Evolutionary conservation across 768 basidiomycete species (phyloP).

Genomic region (Termitomyces sp.): DNA sequence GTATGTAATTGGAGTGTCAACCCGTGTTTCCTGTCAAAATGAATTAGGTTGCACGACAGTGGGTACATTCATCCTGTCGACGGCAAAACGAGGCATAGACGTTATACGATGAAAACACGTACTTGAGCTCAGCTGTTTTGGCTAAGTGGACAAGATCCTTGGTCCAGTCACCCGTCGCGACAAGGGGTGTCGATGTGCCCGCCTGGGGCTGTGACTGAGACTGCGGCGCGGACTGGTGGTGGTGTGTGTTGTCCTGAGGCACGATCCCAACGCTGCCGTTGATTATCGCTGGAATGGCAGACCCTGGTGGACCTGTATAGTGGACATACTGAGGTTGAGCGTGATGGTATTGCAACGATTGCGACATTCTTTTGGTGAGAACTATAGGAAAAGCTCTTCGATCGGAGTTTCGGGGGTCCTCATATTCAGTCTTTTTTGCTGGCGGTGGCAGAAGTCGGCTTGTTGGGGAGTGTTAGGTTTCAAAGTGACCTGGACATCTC

Average conservation of each 20-base stretch:
- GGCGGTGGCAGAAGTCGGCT: slow-evolving; percentile 11
- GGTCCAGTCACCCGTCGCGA: slow-evolving; percentile 85
- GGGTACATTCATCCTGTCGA: not conserved
- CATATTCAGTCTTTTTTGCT: not conserved
- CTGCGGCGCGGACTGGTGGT: slow-evolving; percentile 15
- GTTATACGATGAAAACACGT: slow-evolving; percentile 24
- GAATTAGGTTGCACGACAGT: not conserved
- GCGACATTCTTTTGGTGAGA: slow-evolving; percentile 34
- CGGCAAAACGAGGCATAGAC: not conserved
- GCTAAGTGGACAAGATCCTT: slow-evolving; percentile 82
- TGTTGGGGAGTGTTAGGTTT: slow-evolving; percentile 1
- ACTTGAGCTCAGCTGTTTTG: slow-evolving; percentile 88
- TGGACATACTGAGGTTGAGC: slow-evolving; percentile 32
- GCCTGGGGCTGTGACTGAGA: slow-evolving; percentile 24
- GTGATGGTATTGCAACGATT: slow-evolving; percentile 30
- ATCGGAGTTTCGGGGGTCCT: slow-evolving; percentile 38
- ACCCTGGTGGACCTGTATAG: slow-evolving; percentile 26
- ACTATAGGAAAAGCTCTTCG: slow-evolving; percentile 19
- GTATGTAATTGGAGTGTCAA: slow-evolving; percentile 81
- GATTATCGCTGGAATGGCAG: slow-evolving; percentile 14
- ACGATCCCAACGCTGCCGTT: slow-evolving; percentile 17
- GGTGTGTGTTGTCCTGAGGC: slow-evolving; percentile 25
- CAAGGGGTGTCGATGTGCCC: slow-evolving; percentile 38
- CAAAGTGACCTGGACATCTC: not conserved
- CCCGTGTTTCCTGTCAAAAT: slow-evolving; percentile 66